These are phyloP conservation scores for Cordyceps cicadae DNA, from an alignment of 2,329 filamentous ascomycete species.

Conservation along the genomic window DNA sequence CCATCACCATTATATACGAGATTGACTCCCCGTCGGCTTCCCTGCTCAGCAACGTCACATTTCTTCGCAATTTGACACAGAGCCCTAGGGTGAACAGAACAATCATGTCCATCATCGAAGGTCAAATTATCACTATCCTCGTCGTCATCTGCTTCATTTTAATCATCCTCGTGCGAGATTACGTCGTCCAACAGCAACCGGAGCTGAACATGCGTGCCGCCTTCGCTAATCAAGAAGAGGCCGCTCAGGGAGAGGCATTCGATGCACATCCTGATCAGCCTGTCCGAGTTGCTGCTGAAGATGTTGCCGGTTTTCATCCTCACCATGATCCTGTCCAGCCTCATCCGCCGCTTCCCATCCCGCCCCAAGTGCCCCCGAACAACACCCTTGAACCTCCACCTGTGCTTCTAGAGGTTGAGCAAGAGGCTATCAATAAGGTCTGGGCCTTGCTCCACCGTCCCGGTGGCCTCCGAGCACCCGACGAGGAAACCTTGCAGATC, in stretches of 20 bases:
- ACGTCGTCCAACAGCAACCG: slow-evolving; percentile 96
- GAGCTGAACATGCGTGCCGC: slow-evolving; percentile 73
- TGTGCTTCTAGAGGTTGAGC: not conserved
- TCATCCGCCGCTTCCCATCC: too few relatives aligned
- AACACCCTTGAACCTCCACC: not conserved
- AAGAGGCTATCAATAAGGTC: not conserved
- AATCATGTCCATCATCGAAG: slow-evolving; percentile 77
- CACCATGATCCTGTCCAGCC: not conserved
- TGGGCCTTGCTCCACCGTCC: not conserved
- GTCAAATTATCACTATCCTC: slow-evolving; percentile 84
- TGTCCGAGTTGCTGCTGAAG: not conserved
- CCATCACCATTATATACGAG: slow-evolving; percentile 1
- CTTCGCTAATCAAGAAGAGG: slow-evolving; percentile 37
- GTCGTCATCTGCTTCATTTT: slow-evolving; percentile 92
- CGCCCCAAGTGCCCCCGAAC: not conserved
- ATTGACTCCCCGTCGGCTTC: slow-evolving; percentile 21
- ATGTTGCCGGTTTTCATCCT: not conserved
- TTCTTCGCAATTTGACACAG: slow-evolving; percentile 55
- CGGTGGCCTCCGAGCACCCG: not conserved
- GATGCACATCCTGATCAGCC: slow-evolving; percentile 3
- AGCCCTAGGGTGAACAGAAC: slow-evolving; percentile 67
- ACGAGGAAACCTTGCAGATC: slow-evolving; percentile 19
- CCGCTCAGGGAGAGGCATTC: slow-evolving; percentile 17
- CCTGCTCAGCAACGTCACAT: slow-evolving; percentile 48
- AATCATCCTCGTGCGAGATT: slow-evolving; percentile 93